Evolutionary conservation across 2,329 filamentous ascomycete species (phyloP).

Genomic region (Fusarium sp.): DNA sequence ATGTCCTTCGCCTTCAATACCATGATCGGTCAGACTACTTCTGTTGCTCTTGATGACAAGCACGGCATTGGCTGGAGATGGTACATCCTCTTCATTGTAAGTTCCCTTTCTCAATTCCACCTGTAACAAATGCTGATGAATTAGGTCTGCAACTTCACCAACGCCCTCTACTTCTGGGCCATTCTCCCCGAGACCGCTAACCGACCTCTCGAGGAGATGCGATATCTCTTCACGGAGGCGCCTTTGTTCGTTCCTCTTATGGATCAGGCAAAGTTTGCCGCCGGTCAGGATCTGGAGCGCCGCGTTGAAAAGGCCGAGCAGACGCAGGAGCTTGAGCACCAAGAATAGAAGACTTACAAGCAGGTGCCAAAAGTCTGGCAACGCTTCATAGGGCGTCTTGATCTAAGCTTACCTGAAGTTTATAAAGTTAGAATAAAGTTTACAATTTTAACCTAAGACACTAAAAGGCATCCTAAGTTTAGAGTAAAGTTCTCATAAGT

Average conservation of each 20-base stretch:
- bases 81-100: slow-evolving; percentile 56
- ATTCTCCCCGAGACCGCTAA: slow-evolving; percentile 73
- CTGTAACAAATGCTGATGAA: background rate
- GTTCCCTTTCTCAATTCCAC: accelerated
- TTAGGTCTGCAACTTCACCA: slow-evolving; percentile 68
- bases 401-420: too few species aligned
- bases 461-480: too few species aligned
- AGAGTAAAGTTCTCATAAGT: too few species aligned
- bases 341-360: background rate
- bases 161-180: slow-evolving; percentile 65
- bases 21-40: slow-evolving; percentile 72
- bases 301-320: slow-evolving; percentile 23
- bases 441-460: too few species aligned
- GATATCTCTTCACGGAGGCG: slow-evolving; percentile 71
- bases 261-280: slow-evolving; percentile 50
- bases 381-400: too few species aligned
- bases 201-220: slow-evolving; percentile 74
- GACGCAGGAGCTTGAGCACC: slow-evolving; percentile 21
- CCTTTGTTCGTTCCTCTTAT: slow-evolving; percentile 69
- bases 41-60: slow-evolving; percentile 54
- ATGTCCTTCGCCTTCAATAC: slow-evolving; percentile 77
- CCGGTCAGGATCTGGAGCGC: slow-evolving; percentile 22
- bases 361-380: too few species aligned
- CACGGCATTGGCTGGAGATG: slow-evolving; percentile 57
- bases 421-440: too few species aligned